Evolutionary conservation across 2,329 filamentous ascomycete genomes (phyloP), one percentile per base, ranked within the genome.

Genomic region (Stemphylium beticola): DNA sequence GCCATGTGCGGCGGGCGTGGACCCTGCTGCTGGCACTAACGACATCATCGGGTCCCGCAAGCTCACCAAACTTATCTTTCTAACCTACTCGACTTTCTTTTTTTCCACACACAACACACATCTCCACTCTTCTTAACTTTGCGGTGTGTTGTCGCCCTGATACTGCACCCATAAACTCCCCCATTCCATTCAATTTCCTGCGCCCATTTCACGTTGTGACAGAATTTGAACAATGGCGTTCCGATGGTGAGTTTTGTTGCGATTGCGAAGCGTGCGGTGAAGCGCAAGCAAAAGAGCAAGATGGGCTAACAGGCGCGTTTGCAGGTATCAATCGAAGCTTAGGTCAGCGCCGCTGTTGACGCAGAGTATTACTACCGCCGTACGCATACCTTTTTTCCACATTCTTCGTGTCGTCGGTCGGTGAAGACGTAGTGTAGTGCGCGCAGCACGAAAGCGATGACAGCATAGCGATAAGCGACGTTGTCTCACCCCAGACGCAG

Each of bases 281-380:
- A 31, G 22, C 5, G 20, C n/a, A 43, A n/a, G 18, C 31, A 39
- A 32, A 40, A 17, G 26, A 36, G 45, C 15, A 20, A 11, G 11
- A 29, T 15, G 32, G 17, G 31, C 55, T 52, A 33, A 58, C 46
- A n/a, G n/a, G 31, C 31, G 26, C 9, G 12, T 32, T n/a, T 29
- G 55, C 40, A 87, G 93, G 92, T 98, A 98, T 81, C 92, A 96
- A 78, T 82, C 86, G 72, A 90, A 86, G 76, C 83, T 97, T 74
- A 88, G 89, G 66, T 85, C 87, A 69, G 86, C 90, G 72, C 93
- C 93, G 56, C 81, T 98, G 66, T 85, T 97, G 70, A 98, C 93
- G 10, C 92, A 96, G 81, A 91, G 89, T 74, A 80, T 96, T 67
- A 96, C 92, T 52, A 97, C 93, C 34, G 90, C 91, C 43, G 84